phyloP scores from a whole-genome alignment of 106 monocot genomes.

The Acorus gramineus region DNA sequence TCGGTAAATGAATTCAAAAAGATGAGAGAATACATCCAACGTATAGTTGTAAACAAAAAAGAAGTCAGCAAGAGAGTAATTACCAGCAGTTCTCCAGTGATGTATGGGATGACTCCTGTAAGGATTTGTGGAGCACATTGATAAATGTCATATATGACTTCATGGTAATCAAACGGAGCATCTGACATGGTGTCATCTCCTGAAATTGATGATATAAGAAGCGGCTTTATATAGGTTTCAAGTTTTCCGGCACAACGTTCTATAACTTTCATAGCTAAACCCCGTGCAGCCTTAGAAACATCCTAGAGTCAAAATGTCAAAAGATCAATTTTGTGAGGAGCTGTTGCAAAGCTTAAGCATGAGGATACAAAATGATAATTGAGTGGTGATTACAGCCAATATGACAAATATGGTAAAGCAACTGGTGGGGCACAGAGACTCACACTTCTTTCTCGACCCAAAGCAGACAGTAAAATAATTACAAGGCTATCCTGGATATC shows the following conservation, averaged over 20 bases:
- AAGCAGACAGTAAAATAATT: conserved; percentile 47
- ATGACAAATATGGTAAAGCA: neutral
- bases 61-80: neutral
- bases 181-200: conserved; percentile 48
- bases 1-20: neutral
- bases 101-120: conserved; percentile 63
- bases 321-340: conserved; percentile 5
- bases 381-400: neutral
- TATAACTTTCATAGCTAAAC: conserved; percentile 79
- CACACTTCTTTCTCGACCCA: conserved; percentile 66
- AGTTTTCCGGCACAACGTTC: conserved; percentile 71
- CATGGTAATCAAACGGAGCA: conserved; percentile 61
- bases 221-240: conserved; percentile 68
- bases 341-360: neutral
- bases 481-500: conserved; percentile 77
- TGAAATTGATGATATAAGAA: conserved; percentile 76
- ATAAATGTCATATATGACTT: conserved; percentile 87
- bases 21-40: too few species aligned
- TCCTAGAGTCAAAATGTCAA: conserved; percentile 34
- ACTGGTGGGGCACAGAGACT: neutral
- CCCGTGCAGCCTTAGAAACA: conserved; percentile 64
- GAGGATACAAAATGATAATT: neutral
- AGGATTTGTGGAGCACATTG: conserved; percentile 84
- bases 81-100: conserved; percentile 91
- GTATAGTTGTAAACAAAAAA: too few species aligned